These are phyloP conservation scores for Amanita rimosa DNA, from an alignment of 768 basidiomycete genomes.

Conservation along the genomic window DNA sequence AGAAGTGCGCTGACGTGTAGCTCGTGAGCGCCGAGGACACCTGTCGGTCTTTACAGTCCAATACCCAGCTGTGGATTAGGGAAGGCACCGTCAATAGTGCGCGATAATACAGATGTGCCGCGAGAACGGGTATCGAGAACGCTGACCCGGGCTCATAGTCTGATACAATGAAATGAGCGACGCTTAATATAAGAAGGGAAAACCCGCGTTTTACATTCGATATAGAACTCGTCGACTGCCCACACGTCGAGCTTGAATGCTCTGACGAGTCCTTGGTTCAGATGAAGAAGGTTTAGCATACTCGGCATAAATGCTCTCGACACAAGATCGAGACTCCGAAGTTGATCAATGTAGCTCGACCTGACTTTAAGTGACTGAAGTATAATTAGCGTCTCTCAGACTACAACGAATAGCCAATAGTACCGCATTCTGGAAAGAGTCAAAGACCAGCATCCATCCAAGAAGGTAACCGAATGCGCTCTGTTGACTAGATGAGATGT, in stretches of 20 bases:
- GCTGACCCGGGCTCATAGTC: constrained; percentile 45
- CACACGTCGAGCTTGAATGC: constrained; percentile 78
- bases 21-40: constrained; percentile 63
- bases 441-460: constrained; percentile 83
- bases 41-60: constrained; percentile 83
- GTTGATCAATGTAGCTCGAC: constrained; percentile 76
- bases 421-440: constrained; percentile 77
- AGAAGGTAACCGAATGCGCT: constrained; percentile 61
- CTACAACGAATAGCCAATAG: constrained; percentile 15
- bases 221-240: constrained; percentile 74
- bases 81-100: constrained; percentile 77
- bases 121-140: constrained; percentile 51
- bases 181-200: background rate
- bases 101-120: constrained; percentile 85
- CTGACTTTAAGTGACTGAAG: constrained; percentile 79
- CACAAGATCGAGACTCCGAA: constrained; percentile 62
- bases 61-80: constrained; percentile 76
- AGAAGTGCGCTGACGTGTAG: constrained; percentile 80
- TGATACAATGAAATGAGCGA: constrained; percentile 15
- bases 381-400: background rate
- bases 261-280: constrained; percentile 55
- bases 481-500: constrained; percentile 14
- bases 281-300: constrained; percentile 51
- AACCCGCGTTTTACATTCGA: constrained; percentile 48
- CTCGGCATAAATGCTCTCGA: constrained; percentile 55